Conservation (phyloP, 2,329 filamentous ascomycete genomes). For the Madurella fahalii region DNA sequence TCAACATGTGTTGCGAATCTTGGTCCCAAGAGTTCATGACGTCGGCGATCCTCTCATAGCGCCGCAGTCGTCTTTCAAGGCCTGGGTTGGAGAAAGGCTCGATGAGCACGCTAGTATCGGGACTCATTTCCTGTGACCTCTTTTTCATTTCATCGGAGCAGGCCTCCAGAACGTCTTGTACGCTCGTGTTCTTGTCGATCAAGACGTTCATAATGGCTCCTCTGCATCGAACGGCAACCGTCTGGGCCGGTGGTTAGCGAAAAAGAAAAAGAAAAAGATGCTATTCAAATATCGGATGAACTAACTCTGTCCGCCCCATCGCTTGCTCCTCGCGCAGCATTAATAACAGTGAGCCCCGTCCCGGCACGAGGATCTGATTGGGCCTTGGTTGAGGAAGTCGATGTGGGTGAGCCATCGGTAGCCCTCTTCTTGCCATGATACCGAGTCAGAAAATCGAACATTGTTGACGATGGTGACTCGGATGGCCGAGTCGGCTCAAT, state of each 20-base stretch:
- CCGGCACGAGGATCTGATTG: background rate
- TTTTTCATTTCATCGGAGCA: constrained; percentile 50
- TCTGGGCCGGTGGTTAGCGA: constrained; percentile 36
- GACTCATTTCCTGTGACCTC: constrained; percentile 52
- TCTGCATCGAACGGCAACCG: constrained; percentile 68
- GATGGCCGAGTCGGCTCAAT: background rate
- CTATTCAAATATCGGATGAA: constrained; percentile 31
- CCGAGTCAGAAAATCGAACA: constrained; percentile 25
- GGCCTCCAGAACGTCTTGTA: constrained; percentile 66
- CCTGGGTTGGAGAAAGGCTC: constrained; percentile 74
- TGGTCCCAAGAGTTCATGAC: constrained; percentile 90
- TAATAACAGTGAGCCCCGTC: constrained; percentile 38
- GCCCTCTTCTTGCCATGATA: background rate
- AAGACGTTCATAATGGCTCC: constrained; percentile 67
- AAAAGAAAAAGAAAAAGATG: constrained; percentile 19
- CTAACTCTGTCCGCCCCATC: constrained; percentile 74
- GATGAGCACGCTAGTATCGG: constrained; percentile 64
- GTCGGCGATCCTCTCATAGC: constrained; percentile 81
- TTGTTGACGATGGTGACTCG: constrained; percentile 31
- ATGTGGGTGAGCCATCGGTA: background rate
- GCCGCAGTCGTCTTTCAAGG: constrained; percentile 75
- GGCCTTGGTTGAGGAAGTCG: background rate
- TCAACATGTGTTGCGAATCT: constrained; percentile 70
- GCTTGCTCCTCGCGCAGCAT: constrained; percentile 75
- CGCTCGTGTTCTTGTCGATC: constrained; percentile 69